Conservation (phyloP, 129 eudicot genomes). For the Lonicera japonica region DNA sequence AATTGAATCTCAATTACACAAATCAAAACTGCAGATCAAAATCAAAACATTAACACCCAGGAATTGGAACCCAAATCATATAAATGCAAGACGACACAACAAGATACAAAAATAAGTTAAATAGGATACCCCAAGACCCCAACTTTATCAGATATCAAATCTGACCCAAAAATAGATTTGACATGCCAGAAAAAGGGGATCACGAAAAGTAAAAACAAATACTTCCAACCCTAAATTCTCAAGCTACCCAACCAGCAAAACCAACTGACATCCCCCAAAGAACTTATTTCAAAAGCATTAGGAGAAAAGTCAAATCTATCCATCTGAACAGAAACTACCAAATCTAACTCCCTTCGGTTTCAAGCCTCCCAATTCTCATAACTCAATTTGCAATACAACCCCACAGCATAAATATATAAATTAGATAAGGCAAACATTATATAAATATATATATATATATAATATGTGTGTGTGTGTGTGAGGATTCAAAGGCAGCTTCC, state of each 20-base stretch:
- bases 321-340: slow-evolving; percentile 2
- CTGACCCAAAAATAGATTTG: background rate
- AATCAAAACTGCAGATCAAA: background rate
- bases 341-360: slow-evolving; percentile 1
- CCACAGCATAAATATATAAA: background rate
- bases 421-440: no score
- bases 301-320: slow-evolving; percentile 12
- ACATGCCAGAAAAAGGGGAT: background rate
- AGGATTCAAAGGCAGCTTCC: slow-evolving; percentile 1
- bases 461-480: background rate
- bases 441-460: background rate
- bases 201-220: background rate
- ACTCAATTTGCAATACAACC: no score
- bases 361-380: background rate
- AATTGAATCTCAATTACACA: background rate
- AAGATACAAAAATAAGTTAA: background rate
- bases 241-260: slow-evolving; percentile 7
- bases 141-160: background rate
- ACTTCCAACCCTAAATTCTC: background rate
- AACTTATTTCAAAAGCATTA: background rate
- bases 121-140: background rate
- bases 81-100: background rate
- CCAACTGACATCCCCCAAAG: background rate
- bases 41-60: background rate
- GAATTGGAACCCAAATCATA: background rate